phyloP scores from a whole-genome alignment of 768 basidiomycete genomes.

The Hortiboletus flavorubellus region DNA sequence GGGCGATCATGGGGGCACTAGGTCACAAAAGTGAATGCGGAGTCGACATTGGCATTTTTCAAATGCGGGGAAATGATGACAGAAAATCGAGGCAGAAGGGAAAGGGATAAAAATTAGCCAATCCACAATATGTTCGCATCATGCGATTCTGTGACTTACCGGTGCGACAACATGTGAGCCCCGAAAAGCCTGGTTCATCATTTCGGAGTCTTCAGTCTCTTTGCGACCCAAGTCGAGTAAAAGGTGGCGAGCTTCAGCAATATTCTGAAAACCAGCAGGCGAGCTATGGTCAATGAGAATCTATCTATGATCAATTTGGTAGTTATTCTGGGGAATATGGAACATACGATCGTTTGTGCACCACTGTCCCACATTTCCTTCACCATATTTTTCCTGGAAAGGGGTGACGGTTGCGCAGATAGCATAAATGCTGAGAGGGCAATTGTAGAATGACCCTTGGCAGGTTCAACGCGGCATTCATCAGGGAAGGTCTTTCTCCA shows the following conservation, averaged over 20 bases:
- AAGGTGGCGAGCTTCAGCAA: slow-evolving; percentile 75
- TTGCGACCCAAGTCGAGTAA: slow-evolving; percentile 62
- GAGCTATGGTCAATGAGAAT: slow-evolving; percentile 85
- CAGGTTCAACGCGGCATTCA: slow-evolving; percentile 39
- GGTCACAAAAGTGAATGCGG: slow-evolving; percentile 4
- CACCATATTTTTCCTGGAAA: slow-evolving; percentile 62
- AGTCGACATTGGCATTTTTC: slow-evolving; percentile 10
- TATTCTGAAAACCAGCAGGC: slow-evolving; percentile 66
- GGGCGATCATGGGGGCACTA: slow-evolving; percentile 89
- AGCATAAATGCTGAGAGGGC: slow-evolving; percentile 87
- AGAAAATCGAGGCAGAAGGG: neutral
- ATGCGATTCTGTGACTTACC: slow-evolving; percentile 42
- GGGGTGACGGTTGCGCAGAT: slow-evolving; percentile 60
- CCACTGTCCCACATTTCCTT: slow-evolving; percentile 92
- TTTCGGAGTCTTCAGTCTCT: slow-evolving; percentile 49
- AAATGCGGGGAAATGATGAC: slow-evolving; percentile 14
- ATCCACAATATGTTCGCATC: neutral
- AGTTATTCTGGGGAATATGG: neutral
- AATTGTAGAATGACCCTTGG: slow-evolving; percentile 50
- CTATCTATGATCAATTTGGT: slow-evolving; percentile 37
- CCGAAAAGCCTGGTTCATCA: slow-evolving; percentile 33
- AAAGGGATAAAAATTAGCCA: neutral
- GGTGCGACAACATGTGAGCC: slow-evolving; percentile 89
- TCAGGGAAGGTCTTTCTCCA: slow-evolving; percentile 61
- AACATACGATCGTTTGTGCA: slow-evolving; percentile 69